Evolutionary conservation across 73 alveolate genomes (phyloP), one percentile per base, ranked within the genome.

Genomic region (Effrenium voratum): DNA sequence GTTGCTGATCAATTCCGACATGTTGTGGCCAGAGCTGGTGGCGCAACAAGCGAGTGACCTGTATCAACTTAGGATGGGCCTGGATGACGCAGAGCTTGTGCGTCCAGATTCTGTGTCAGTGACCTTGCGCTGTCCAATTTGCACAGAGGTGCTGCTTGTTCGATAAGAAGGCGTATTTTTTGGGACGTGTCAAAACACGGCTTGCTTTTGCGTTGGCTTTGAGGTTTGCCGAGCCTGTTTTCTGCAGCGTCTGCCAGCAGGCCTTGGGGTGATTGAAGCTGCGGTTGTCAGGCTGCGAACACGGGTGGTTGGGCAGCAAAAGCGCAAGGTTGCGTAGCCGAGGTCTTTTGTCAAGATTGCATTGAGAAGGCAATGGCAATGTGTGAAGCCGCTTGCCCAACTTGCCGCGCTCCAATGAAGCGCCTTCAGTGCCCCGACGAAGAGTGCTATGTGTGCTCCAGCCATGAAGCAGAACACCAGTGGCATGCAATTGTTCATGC

Each of bases 291-390:
- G 72, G 72, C 10, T 5, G 34, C 72, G 19, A 32, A 26, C 19
- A 24, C 28, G 19, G 19, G 63, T 52, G 8, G 63, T 52, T 8
- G 26, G 19, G 79, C 36, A 47, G 22, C 44, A 8, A 26, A 46
- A 41, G 34, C 24, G 4, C 38, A 2, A 36, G 0, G 49, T 28
- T 70, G 72, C 41, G 13, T 15, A 1, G 6, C 43, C 36, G 26
- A 90, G 97, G 97, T 90, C 75, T 90, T 90, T 55, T 90, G 97
- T 59, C 72, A 75, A 32, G 52, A 55, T 68, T 90, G 97, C 97
- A 90, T 90, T 36, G 97, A 90, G 87, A 79, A 77, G 36, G 97
- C 87, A 1, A 52, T 90, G 43, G 52, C 75, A 5, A 38, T 59
- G 55, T 66, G 97, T 34, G 87, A 90, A 87, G 72, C 97, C 36